Conservation (phyloP, 768 basidiomycete species). For the Polyporus arcularius region DNA sequence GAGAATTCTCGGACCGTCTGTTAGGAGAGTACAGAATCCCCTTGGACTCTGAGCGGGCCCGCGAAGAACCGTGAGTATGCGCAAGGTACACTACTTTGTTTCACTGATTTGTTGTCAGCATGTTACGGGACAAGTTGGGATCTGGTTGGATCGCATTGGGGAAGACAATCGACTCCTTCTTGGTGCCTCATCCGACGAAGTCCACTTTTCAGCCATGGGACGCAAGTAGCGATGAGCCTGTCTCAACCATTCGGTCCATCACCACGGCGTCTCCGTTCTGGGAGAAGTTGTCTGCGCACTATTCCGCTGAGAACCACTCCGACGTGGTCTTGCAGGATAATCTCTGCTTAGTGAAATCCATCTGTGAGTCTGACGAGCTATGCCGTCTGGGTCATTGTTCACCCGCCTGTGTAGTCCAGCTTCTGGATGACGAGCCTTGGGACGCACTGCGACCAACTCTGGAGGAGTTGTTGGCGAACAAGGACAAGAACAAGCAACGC, state of each 20-base stretch:
- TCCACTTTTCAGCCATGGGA: slow-evolving; percentile 68
- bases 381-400: not conserved
- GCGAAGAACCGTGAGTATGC: slow-evolving; percentile 47
- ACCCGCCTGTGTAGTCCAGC: slow-evolving; percentile 53
- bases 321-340: slow-evolving; percentile 66
- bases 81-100: not conserved
- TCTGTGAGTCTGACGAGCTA: slow-evolving; percentile 48
- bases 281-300: slow-evolving; percentile 67
- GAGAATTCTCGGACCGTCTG: slow-evolving; percentile 55
- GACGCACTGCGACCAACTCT: slow-evolving; percentile 60
- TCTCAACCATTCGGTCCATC: slow-evolving; percentile 52
- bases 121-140: slow-evolving; percentile 56
- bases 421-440: slow-evolving; percentile 75
- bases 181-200: slow-evolving; percentile 45
- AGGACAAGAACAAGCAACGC: slow-evolving; percentile 85
- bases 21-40: slow-evolving; percentile 57
- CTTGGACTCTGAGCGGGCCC: slow-evolving; percentile 37
- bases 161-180: slow-evolving; percentile 45
- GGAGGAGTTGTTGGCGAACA: slow-evolving; percentile 62
- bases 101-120: slow-evolving; percentile 31
- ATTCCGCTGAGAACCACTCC: slow-evolving; percentile 77
- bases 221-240: slow-evolving; percentile 45
- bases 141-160: slow-evolving; percentile 76
- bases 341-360: slow-evolving; percentile 71
- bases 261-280: slow-evolving; percentile 57